Conservation (phyloP, 169 alveolate genomes). For the Plasmodium billcollinsi region DNA sequence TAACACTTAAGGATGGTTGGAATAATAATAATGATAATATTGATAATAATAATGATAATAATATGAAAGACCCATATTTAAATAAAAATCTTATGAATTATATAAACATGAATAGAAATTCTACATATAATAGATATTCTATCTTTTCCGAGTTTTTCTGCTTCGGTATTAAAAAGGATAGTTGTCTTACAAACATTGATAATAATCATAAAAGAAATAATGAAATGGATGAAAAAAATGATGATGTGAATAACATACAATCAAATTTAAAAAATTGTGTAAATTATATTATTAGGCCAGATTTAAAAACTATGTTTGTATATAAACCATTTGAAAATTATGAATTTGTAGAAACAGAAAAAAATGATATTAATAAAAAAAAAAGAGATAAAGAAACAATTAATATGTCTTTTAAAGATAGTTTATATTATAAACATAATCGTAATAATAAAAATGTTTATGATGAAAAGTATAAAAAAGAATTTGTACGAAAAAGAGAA, state of each 20-base stretch:
- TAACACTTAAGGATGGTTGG: too few relatives aligned
- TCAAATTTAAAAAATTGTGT: not conserved
- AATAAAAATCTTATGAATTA: constrained; percentile 13
- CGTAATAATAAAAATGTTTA: constrained; percentile 4
- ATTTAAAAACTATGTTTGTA: constrained; percentile 63
- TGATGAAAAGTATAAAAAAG: constrained; percentile 16
- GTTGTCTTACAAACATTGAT: too few relatives aligned
- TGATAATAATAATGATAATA: constrained; percentile 1
- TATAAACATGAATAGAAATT: constrained; percentile 16
- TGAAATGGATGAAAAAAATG: constrained; percentile 5
- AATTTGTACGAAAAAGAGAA: constrained; percentile 45
- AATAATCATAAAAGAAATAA: not conserved
- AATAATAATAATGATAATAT: not conserved
- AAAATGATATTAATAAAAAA: not conserved
- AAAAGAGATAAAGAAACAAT: constrained; percentile 2
- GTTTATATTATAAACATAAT: not conserved
- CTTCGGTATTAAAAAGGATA: too few relatives aligned
- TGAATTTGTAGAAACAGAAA: constrained; percentile 24
- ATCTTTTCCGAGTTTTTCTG: too few relatives aligned
- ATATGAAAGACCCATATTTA: constrained; percentile 16
- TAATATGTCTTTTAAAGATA: constrained; percentile 6
- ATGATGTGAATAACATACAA: not conserved
- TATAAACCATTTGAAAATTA: constrained; percentile 70
- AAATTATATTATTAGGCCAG: constrained; percentile 55
- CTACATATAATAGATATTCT: not conserved